Conservation (phyloP, 345 rosid genomes). For the Cardamine resedifolia region DNA sequence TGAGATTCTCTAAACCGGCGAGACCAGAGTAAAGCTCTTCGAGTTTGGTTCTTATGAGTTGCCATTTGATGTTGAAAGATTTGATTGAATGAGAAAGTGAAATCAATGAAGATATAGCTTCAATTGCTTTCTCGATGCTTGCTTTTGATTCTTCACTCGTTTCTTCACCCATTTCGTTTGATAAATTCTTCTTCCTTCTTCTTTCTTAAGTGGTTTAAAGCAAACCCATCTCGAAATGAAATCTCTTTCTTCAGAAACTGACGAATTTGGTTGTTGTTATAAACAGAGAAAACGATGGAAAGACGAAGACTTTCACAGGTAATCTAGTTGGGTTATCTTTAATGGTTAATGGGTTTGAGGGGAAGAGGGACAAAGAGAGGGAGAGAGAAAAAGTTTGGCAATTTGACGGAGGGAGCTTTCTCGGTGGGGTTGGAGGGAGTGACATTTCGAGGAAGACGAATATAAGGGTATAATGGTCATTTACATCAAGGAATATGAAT, state of each 20-base stretch:
- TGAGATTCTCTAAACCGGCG: conserved; percentile 52
- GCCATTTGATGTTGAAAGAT: conserved; percentile 82
- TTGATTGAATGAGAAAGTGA: conserved; percentile 64
- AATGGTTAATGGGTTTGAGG: conserved; percentile 22
- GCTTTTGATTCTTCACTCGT: conserved; percentile 33
- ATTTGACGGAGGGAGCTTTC: conserved; percentile 28
- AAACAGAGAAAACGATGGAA: conserved; percentile 15
- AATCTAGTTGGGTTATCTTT: conserved; percentile 16
- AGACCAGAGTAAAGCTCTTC: conserved; percentile 69
- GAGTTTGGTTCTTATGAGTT: conserved; percentile 62
- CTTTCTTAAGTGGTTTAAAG: conserved; percentile 32
- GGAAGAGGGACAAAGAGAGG: not conserved
- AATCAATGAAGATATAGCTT: conserved; percentile 60
- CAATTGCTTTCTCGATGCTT: conserved; percentile 49
- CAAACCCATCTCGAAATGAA: conserved; percentile 40
- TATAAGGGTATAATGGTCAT: conserved; percentile 30
- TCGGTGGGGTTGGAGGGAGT: conserved; percentile 40
- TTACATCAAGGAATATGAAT: conserved; percentile 11
- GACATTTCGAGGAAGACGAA: conserved; percentile 38
- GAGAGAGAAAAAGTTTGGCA: conserved; percentile 19
- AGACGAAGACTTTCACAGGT: conserved; percentile 34
- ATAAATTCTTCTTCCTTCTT: conserved; percentile 20
- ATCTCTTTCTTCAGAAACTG: conserved; percentile 3
- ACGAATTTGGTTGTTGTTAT: conserved; percentile 13
- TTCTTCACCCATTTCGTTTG: conserved; percentile 35